phyloP scores from a whole-genome alignment of 768 basidiomycete genomes.

The Tubosaeta sp. region DNA sequence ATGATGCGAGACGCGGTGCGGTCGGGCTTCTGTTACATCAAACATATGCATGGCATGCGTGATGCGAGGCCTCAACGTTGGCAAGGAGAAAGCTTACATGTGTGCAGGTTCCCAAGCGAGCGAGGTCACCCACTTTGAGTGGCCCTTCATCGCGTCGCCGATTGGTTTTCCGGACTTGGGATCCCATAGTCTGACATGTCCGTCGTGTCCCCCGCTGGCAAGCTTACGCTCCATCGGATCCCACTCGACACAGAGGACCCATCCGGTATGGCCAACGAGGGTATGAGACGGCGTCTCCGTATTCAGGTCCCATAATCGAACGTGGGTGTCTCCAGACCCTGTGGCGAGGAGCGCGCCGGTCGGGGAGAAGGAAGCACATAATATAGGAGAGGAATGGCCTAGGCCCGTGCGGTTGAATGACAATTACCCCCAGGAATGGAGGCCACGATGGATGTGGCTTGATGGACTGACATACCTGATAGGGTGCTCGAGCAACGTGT shows the following conservation, averaged over 20 bases:
- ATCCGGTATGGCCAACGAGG: conserved; percentile 85
- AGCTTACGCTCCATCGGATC: conserved; percentile 87
- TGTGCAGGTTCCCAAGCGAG: conserved; percentile 97
- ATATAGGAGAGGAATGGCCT: conserved; percentile 91
- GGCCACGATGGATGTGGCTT: conserved; percentile 3
- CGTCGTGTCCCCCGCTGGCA: conserved; percentile 93
- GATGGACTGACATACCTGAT: conserved; percentile 49
- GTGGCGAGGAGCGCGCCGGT: conserved; percentile 90
- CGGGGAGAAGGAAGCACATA: conserved; percentile 94
- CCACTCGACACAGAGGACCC: conserved; percentile 98
- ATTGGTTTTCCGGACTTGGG: conserved; percentile 85
- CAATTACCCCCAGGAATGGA: conserved; percentile 1
- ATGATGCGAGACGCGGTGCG: conserved; percentile 84
- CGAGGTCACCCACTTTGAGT: conserved; percentile 94
- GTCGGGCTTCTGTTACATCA: conserved; percentile 56
- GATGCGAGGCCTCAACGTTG: not conserved
- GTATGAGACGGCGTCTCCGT: conserved; percentile 90
- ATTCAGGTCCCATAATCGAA: conserved; percentile 89
- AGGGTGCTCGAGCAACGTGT: conserved; percentile 92
- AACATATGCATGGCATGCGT: not conserved
- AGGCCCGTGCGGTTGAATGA: conserved; percentile 5
- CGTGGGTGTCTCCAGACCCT: conserved; percentile 91
- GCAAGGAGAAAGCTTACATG: conserved; percentile 47
- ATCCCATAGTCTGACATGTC: conserved; percentile 91
- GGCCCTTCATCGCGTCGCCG: conserved; percentile 87